Conservation (phyloP, 371 early-diverging fungal genomes). For the Mucor lusitanicus region DNA sequence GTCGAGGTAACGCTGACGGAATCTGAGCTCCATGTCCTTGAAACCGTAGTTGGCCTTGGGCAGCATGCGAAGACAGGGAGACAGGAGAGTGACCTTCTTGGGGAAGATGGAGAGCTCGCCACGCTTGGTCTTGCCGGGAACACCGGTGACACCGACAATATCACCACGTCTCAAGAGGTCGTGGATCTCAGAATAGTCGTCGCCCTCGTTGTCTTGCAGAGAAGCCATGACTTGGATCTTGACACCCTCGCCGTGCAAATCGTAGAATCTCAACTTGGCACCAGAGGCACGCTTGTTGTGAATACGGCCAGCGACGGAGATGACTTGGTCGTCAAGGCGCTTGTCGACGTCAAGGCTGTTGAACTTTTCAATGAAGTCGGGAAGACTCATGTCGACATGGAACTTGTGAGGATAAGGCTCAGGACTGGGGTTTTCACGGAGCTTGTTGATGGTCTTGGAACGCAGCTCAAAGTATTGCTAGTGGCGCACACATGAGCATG, state of each 20-base stretch:
- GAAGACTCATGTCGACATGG: conserved; percentile 83
- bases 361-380: conserved; percentile 88
- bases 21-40: conserved; percentile 95
- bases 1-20: conserved; percentile 99
- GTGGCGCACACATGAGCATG: not conserved
- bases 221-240: conserved; percentile 96
- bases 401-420: conserved; percentile 98
- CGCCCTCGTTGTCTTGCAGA: conserved; percentile 75
- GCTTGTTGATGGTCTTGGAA: conserved; percentile 78
- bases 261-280: conserved; percentile 93
- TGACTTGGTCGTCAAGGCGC: conserved; percentile 66
- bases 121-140: conserved; percentile 92
- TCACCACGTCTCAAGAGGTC: conserved; percentile 95
- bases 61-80: conserved; percentile 97
- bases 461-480: conserved; percentile 98
- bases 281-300: conserved; percentile 89
- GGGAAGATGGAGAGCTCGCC: conserved; percentile 98
- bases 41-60: conserved; percentile 97
- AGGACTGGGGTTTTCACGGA: conserved; percentile 77
- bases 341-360: conserved; percentile 71
- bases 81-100: conserved; percentile 80
- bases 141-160: conserved; percentile 96
- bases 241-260: conserved; percentile 91
- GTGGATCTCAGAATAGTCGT: conserved; percentile 80
- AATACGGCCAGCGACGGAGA: conserved; percentile 87